Conservation (phyloP, 176 grass and related monocot species). For the Carex pumila region DNA sequence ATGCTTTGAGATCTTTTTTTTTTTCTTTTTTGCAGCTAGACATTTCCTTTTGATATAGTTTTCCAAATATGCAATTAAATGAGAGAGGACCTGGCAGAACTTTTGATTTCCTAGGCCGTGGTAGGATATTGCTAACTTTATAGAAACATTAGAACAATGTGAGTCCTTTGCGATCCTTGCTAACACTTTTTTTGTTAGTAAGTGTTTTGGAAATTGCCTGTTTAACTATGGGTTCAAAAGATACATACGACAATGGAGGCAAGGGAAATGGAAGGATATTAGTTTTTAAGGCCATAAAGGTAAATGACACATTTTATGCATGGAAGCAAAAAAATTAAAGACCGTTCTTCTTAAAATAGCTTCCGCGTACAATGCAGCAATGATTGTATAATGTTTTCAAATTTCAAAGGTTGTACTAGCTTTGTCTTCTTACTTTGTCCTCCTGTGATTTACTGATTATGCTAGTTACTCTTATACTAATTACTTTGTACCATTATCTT, state of each 20-base stretch:
- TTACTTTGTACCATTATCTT: not conserved
- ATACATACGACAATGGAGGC: not conserved
- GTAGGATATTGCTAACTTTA: not conserved
- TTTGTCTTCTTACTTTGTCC: not conserved
- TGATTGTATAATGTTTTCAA: not conserved
- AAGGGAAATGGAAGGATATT: not conserved
- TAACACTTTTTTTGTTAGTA: not conserved
- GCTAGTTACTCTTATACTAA: not conserved
- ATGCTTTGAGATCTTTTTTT: constrained; percentile 16
- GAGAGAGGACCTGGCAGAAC: not conserved
- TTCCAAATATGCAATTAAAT: not conserved
- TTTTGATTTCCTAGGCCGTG: no score
- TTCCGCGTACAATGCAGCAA: not conserved
- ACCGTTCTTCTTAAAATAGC: not conserved
- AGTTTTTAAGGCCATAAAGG: not conserved
- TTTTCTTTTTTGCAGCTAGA: constrained; percentile 1
- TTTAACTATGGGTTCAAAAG: not conserved
- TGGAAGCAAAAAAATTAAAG: not conserved
- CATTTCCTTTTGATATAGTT: not conserved
- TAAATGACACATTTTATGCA: not conserved
- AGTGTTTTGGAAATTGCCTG: not conserved
- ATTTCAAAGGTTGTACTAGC: not conserved
- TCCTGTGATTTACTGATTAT: not conserved
- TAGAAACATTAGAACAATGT: not conserved
- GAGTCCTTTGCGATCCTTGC: not conserved